A percentile compares a stretch with the other conserved stretches of the same genome.
Evolutionary conservation across 1,139 yeast species (phyloP).

Genomic region (Pichia sp.): DNA sequence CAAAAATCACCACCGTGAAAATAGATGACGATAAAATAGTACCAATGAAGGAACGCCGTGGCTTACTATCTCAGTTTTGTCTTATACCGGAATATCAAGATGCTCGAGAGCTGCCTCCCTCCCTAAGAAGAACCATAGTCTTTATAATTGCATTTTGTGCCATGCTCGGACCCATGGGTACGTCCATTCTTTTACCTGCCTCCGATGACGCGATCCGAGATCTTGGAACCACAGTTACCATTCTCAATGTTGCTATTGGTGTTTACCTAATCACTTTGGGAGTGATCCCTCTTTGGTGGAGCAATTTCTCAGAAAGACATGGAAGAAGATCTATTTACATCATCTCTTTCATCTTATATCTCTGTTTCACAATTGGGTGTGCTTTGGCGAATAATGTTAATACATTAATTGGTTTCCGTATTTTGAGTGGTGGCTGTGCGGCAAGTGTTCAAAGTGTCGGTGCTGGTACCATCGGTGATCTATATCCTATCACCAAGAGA

Average conservation of each 20-base stretch:
- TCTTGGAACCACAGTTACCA: conserved; percentile 47
- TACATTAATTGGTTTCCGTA: conserved; percentile 59
- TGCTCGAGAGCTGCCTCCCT: conserved; percentile 54
- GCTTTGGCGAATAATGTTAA: conserved; percentile 58
- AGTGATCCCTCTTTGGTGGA: conserved; percentile 86
- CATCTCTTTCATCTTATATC: conserved; percentile 54
- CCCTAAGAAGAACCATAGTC: conserved; percentile 48
- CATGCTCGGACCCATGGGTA: conserved; percentile 87
- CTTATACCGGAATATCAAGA: conserved; percentile 68
- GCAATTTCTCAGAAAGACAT: conserved; percentile 63
- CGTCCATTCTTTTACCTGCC: conserved; percentile 78
- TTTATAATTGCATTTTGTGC: conserved; percentile 67
- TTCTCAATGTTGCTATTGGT: conserved; percentile 76
- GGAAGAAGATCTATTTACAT: conserved; percentile 75
- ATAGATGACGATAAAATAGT: conserved; percentile 28
- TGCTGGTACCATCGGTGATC: conserved; percentile 80
- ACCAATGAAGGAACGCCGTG: conserved; percentile 42
- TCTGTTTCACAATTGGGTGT: conserved; percentile 66
- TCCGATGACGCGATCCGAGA: conserved; percentile 50
- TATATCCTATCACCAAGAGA: conserved; percentile 59
- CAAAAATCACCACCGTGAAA: conserved; percentile 17
- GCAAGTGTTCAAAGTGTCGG: conserved; percentile 88
- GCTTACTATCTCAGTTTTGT: conserved; percentile 45
- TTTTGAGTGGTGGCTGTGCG: conserved; percentile 71
- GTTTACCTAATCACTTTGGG: conserved; percentile 69